phyloP scores from a whole-genome alignment of 257 asterid genomes.

The Rubia yunnanensis region DNA sequence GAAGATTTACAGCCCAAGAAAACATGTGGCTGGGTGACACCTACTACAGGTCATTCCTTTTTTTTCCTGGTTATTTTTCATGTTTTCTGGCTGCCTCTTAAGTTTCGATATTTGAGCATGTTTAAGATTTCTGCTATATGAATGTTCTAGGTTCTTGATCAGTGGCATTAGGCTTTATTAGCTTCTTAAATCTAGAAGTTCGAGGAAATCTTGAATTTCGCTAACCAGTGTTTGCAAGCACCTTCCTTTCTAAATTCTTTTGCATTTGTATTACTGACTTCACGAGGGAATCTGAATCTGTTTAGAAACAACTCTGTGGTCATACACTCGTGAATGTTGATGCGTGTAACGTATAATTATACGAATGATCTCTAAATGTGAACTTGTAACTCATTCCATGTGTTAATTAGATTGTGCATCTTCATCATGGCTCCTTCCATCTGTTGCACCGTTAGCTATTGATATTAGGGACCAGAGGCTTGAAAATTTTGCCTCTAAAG shows the following conservation, averaged over 20 bases:
- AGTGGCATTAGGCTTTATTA: background rate
- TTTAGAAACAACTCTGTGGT: background rate
- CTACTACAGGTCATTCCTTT: conserved; percentile 22
- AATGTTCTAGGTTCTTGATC: conserved; percentile 1
- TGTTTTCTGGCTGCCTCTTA: background rate
- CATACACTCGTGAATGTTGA: background rate
- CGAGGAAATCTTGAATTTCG: background rate
- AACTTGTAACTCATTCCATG: background rate
- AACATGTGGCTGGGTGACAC: conserved; percentile 35
- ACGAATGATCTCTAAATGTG: background rate
- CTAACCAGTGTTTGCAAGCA: background rate
- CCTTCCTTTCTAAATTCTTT: background rate
- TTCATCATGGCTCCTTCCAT: background rate
- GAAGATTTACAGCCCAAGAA: conserved; percentile 16
- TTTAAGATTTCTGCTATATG: background rate
- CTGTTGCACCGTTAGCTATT: background rate
- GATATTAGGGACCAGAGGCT: background rate
- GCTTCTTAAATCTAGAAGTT: background rate
- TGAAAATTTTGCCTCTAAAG: background rate
- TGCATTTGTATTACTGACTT: background rate
- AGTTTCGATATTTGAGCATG: background rate
- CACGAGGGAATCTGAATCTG: background rate
- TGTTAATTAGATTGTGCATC: conserved; percentile 1
- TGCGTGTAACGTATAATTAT: background rate
- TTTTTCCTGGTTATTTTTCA: background rate